Evolutionary conservation across 495 filamentous ascomycete species (phyloP).

Genomic region (Penicillium fimorum): DNA sequence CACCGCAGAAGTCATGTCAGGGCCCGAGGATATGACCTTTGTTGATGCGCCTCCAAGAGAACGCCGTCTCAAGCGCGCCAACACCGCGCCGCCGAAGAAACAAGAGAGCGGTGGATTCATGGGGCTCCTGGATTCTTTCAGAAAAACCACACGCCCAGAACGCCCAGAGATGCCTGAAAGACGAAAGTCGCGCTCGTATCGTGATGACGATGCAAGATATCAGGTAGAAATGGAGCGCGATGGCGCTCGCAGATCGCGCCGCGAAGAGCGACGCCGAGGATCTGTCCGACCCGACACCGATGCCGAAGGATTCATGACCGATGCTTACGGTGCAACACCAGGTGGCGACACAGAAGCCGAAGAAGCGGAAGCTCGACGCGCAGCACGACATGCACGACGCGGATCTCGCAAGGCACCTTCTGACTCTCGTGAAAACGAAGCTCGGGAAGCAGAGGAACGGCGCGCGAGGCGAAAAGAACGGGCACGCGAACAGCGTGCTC

Average conservation of each 20-base stretch:
- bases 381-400: conserved; percentile 46
- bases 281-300: conserved; percentile 43
- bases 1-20: conserved; percentile 39
- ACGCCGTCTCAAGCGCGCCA: conserved; percentile 48
- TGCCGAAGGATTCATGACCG: conserved; percentile 45
- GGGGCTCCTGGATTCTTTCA: conserved; percentile 48
- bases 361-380: conserved; percentile 51
- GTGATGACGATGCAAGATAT: conserved; percentile 36
- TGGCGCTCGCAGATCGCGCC: conserved; percentile 40
- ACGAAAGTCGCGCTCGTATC: conserved; percentile 40
- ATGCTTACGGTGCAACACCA: conserved; percentile 30
- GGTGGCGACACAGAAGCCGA: conserved; percentile 49
- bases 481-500: conserved; percentile 34
- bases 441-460: conserved; percentile 47
- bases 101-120: conserved; percentile 47
- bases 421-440: conserved; percentile 31
- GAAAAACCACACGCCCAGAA: conserved; percentile 39
- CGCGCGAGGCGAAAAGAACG: conserved; percentile 44
- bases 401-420: conserved; percentile 37
- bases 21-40: conserved; percentile 67
- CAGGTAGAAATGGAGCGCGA: conserved; percentile 45
- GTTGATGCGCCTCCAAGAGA: conserved; percentile 70
- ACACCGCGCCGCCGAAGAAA: conserved; percentile 43
- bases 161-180: conserved; percentile 40
- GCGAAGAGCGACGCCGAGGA: conserved; percentile 43